These are phyloP conservation scores for Xylaria sp. DNA, from an alignment of 2,329 filamentous ascomycete species.

Conservation along the genomic window DNA sequence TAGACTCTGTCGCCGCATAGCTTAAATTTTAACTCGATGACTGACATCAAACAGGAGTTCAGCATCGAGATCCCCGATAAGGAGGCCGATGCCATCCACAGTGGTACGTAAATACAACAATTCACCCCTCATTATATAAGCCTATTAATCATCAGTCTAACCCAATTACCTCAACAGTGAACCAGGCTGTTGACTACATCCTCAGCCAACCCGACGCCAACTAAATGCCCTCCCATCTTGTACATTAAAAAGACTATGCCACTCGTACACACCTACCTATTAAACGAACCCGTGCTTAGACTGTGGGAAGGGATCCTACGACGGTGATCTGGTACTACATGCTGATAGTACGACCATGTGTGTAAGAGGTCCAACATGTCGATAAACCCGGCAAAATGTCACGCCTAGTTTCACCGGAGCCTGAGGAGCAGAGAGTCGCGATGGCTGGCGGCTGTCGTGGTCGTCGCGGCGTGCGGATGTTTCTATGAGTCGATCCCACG, in stretches of 20 bases:
- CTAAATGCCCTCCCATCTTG: slow-evolving; percentile 53
- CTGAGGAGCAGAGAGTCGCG: slow-evolving; percentile 18
- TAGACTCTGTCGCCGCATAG: slow-evolving; percentile 13
- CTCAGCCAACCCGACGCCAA: slow-evolving; percentile 89
- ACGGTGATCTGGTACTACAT: slow-evolving; percentile 30
- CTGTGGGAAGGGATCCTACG: slow-evolving; percentile 25
- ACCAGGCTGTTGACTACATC: slow-evolving; percentile 96
- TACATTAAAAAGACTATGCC: slow-evolving; percentile 46
- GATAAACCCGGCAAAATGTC: slow-evolving; percentile 5
- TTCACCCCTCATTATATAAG: slow-evolving; percentile 5
- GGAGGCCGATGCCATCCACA: slow-evolving; percentile 94
- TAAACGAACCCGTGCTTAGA: slow-evolving; percentile 35
- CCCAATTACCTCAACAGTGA: slow-evolving; percentile 66
- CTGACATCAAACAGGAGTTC: slow-evolving; percentile 60
- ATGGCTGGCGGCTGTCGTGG: slow-evolving; percentile 6
- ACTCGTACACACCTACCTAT: slow-evolving; percentile 43
- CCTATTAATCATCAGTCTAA: slow-evolving; percentile 34
- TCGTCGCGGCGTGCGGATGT: slow-evolving; percentile 20
- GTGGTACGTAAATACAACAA: slow-evolving; percentile 70
- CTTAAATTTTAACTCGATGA: background rate
- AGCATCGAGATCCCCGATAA: slow-evolving; percentile 98
- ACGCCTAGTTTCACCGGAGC: background rate
- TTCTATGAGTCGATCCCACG: slow-evolving; percentile 32
- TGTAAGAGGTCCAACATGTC: slow-evolving; percentile 28
- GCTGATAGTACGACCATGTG: slow-evolving; percentile 24